Base-by-base conservation (phyloP, 345 rosid genomes). In the Laguncularia racemosa region DNA sequence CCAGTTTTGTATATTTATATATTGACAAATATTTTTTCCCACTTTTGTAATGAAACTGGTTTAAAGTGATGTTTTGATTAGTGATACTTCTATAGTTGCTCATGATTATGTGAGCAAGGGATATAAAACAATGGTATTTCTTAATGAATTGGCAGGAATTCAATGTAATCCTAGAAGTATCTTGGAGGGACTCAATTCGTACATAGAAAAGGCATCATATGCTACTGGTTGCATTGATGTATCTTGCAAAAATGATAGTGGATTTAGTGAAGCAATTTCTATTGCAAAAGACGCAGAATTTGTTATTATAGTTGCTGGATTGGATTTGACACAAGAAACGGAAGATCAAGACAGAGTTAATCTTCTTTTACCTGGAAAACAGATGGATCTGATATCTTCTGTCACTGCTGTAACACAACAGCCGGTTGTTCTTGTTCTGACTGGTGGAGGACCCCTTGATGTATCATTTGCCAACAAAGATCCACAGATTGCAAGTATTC, bases 381-480 rank as follows among this genome's bases (percentile, higher is more conserved):
- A 92, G 66, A 75, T 53, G 80, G 73, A 63, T 38, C 76, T 92
- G 16, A 84, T 92, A 43, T 73, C 84, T 60, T 78, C 85, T 45
- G 50, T 92, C 68, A 85, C 91, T 23, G 71, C 75, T 45, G 78
- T 60, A 18, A 86, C 88, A 69, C 76, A 78, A 70, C 78, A 76
- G 51, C 96, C 93, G 0, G 65, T 89, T 61, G 70, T 92, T 81
- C 81, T 92, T 48, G 91, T 92, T 67, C 89, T 92, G 46, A 86
- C 93, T 12, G 95, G 98, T 45, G 98, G 98, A 17, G 98, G 96
- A 53, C 93, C 98, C 50, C 67, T 92, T 55, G 98, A 92, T 68
- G 84, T 92, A 17, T 70, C 89, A 14, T 86, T 89, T 21, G 95
- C 95, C 47, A 63, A 89, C 73, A 59, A 47, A 38, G 71, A 84